Base-by-base conservation (phyloP, 2,329 filamentous ascomycete species). In the Colletotrichum gigasporum region DNA sequence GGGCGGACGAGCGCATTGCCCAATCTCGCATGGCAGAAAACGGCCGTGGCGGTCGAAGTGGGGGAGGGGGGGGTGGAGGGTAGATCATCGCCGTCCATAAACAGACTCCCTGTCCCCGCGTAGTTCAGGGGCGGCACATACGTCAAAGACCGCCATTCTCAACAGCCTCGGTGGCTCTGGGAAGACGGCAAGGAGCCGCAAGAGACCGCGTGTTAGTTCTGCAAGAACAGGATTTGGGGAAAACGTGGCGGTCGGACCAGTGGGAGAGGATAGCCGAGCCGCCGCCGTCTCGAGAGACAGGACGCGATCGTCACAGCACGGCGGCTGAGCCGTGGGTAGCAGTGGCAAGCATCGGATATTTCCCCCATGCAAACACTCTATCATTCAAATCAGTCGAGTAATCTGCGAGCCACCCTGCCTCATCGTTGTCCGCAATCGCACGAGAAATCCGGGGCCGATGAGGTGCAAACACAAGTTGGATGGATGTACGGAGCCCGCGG, bases 341-440 rank as follows among this genome's bases (percentile, higher is more conserved):
- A 56, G 53, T 39, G 53, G 41, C 53, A 35, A 28, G 18, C 20
- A 18, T 28, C 53, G 52, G 52, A 35, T 24, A 35, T 12, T 44
- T 56, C 28, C 22, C n/a, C 24, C 26, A 45, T 56, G 52, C 52
- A 56, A 45, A 41, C 52, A 37, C 52, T 56, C 41, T 56, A 56
- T 56, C 10, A 39, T 55, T 26, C 52, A 39, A 45, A 18, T 37
- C 52, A n/a, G 41, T 28, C 18, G 52, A 41, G 52, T 47, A n/a
- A n/a, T n/a, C n/a, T n/a, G n/a, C n/a, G n/a, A n/a, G n/a, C n/a
- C n/a, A n/a, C n/a, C n/a, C n/a, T 16, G 11, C 24, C 24, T 32
- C 16, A 5, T 11, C 2, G 11, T 11, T 28, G 10, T n/a, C 24
- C 20, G 20, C 8, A 34, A 35, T 35, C 16, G 2, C n/a, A 51